phyloP scores from a whole-genome alignment of 140 eudicot species.

The Senecio squalidus region DNA sequence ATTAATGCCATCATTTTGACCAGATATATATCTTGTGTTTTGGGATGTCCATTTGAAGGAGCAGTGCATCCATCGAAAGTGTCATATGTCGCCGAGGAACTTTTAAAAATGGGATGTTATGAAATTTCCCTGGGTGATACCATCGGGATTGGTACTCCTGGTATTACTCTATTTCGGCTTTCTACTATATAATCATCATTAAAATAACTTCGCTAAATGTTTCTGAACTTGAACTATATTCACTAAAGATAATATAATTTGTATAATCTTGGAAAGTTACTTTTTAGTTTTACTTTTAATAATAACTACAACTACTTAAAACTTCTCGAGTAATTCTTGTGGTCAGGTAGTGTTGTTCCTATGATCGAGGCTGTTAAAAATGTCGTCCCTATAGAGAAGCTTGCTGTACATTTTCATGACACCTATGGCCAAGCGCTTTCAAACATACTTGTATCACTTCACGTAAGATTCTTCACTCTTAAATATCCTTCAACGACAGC shows the following conservation, averaged over 20 bases:
- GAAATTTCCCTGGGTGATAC: conserved; percentile 98
- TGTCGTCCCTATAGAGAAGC: conserved; percentile 80
- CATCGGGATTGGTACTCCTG: conserved; percentile 86
- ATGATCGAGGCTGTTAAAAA: conserved; percentile 90
- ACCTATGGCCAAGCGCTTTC: conserved; percentile 96
- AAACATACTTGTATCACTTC: conserved; percentile 78
- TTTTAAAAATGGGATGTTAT: conserved; percentile 79
- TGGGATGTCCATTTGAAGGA: conserved; percentile 97
- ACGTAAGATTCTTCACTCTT: too few relatives aligned
- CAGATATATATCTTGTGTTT: conserved; percentile 85
- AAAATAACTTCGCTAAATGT: too few relatives aligned
- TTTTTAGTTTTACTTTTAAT: too few relatives aligned
- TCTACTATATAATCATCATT: background rate
- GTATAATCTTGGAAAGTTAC: background rate
- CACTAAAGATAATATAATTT: too few relatives aligned
- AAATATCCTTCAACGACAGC: too few relatives aligned
- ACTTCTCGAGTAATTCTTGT: too few relatives aligned
- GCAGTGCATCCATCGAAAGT: conserved; percentile 68
- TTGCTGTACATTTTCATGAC: conserved; percentile 96
- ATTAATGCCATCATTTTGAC: background rate
- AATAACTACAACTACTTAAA: too few relatives aligned
- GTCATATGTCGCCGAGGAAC: conserved; percentile 89
- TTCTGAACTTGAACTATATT: too few relatives aligned
- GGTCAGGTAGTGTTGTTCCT: conserved; percentile 74
- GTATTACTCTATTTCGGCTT: conserved; percentile 24